Evolutionary conservation across 2,329 filamentous ascomycete genomes (phyloP).

Genomic region (Epichloe elymi): DNA sequence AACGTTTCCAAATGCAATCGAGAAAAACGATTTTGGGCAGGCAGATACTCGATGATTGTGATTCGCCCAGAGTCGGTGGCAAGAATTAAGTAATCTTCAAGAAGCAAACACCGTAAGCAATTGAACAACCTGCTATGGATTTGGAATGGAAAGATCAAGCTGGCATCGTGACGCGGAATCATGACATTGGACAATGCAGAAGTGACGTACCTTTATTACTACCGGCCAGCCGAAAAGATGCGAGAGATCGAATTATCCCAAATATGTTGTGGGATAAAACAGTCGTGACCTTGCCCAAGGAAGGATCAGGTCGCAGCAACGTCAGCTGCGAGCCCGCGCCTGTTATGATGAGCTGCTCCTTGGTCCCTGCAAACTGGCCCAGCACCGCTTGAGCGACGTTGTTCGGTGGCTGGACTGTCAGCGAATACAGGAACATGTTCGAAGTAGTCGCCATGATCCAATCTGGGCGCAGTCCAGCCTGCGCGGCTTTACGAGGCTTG

Average conservation of each 20-base stretch:
- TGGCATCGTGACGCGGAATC: slow-evolving; percentile 15
- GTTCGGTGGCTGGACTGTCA: slow-evolving; percentile 88
- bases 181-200: slow-evolving; percentile 21
- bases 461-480: slow-evolving; percentile 36
- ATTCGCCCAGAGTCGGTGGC: slow-evolving; percentile 93
- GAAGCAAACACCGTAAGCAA: slow-evolving; percentile 13
- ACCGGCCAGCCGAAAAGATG: slow-evolving; percentile 82
- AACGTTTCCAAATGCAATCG: slow-evolving; percentile 93
- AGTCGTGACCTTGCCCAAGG: slow-evolving; percentile 74
- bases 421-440: slow-evolving; percentile 95
- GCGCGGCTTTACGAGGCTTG: slow-evolving; percentile 27
- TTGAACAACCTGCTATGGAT: not conserved
- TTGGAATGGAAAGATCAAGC: not conserved
- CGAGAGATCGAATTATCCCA: slow-evolving; percentile 82
- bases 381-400: slow-evolving; percentile 82
- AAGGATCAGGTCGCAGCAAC: slow-evolving; percentile 73
- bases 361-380: slow-evolving; percentile 90
- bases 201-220: slow-evolving; percentile 70
- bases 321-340: slow-evolving; percentile 83
- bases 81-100: slow-evolving; percentile 84
- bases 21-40: slow-evolving; percentile 74
- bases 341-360: slow-evolving; percentile 94
- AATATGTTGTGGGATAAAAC: slow-evolving; percentile 89
- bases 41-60: slow-evolving; percentile 82
- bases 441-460: slow-evolving; percentile 86